A percentile compares a stretch with the other conserved stretches of the same genome.
Conservation (phyloP, 805 yeast species). For the Cyberlindnera japonica region DNA sequence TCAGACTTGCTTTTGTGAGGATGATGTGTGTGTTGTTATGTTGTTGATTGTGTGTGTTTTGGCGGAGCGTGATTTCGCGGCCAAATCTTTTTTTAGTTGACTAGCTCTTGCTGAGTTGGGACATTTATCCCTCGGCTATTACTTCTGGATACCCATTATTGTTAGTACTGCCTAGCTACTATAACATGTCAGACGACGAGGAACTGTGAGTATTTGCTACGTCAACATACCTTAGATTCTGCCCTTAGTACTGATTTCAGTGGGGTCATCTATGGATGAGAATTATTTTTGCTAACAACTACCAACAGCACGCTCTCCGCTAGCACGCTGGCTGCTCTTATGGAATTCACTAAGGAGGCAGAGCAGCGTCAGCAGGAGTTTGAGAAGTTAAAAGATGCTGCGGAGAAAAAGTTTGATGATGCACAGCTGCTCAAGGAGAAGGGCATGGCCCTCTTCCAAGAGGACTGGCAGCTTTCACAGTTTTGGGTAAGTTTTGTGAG, state of each 20-base stretch:
- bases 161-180: constrained; percentile 1
- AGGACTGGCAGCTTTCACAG: constrained; percentile 93
- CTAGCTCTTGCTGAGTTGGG: too few relatives aligned
- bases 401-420: constrained; percentile 36
- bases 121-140: too few relatives aligned
- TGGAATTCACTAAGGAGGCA: constrained; percentile 63
- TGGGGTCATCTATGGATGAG: too few relatives aligned
- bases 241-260: too few relatives aligned
- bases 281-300: neutral
- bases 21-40: too few relatives aligned
- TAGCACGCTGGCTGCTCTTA: constrained; percentile 48
- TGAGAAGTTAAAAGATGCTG: constrained; percentile 64
- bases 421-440: constrained; percentile 30
- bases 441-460: constrained; percentile 73
- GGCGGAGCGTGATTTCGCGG: too few relatives aligned
- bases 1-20: too few relatives aligned
- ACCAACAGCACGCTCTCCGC: constrained; percentile 35
- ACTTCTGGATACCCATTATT: too few relatives aligned
- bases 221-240: too few relatives aligned
- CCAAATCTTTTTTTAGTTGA: too few relatives aligned
- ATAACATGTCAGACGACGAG: constrained; percentile 18
- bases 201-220: constrained; percentile 16
- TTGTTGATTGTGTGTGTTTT: too few relatives aligned
- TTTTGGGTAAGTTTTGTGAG: constrained; percentile 47
- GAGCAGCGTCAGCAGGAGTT: constrained; percentile 55